A percentile compares a stretch with the other conserved stretches of the same genome.
Evolutionary conservation across 1,284 basidiomycete species (phyloP).

Genomic region (Coniferiporia sulphurascens): DNA sequence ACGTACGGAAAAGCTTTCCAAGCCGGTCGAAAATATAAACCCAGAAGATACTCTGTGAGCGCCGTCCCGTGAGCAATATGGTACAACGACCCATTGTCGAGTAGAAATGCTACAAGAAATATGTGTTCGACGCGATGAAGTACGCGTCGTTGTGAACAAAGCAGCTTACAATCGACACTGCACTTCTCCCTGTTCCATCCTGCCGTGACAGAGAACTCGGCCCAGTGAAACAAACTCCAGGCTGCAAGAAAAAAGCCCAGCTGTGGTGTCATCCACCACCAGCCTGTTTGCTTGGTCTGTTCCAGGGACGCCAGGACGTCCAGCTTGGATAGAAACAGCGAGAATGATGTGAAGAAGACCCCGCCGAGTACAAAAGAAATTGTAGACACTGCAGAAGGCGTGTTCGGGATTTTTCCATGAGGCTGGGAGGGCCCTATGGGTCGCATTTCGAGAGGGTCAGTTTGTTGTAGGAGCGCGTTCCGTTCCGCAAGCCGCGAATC

Average conservation of each 20-base stretch:
- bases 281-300: slow-evolving; percentile 15
- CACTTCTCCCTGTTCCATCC: slow-evolving; percentile 94
- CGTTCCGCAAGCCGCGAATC: slow-evolving; percentile 46
- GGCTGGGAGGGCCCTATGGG: slow-evolving; percentile 38
- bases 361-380: slow-evolving; percentile 75
- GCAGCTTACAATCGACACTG: slow-evolving; percentile 81
- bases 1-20: slow-evolving; percentile 52
- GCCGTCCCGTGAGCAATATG: slow-evolving; percentile 82
- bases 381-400: slow-evolving; percentile 65
- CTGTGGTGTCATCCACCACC: slow-evolving; percentile 71
- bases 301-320: slow-evolving; percentile 14
- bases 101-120: slow-evolving; percentile 70
- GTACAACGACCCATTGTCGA: slow-evolving; percentile 88
- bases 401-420: slow-evolving; percentile 74
- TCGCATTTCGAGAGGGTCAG: slow-evolving; percentile 49
- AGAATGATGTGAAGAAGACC: slow-evolving; percentile 52
- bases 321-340: slow-evolving; percentile 44
- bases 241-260: slow-evolving; percentile 78
- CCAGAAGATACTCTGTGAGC: slow-evolving; percentile 75
- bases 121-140: not conserved
- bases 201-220: slow-evolving; percentile 93
- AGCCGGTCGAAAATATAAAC: slow-evolving; percentile 60
- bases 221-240: slow-evolving; percentile 88
- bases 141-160: not conserved
- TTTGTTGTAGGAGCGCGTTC: slow-evolving; percentile 21